Percentiles rank a stretch among this genome's conserved stretches.
Conservation (phyloP, 306 rosid species). For the Cyamopsis tetragonoloba region DNA sequence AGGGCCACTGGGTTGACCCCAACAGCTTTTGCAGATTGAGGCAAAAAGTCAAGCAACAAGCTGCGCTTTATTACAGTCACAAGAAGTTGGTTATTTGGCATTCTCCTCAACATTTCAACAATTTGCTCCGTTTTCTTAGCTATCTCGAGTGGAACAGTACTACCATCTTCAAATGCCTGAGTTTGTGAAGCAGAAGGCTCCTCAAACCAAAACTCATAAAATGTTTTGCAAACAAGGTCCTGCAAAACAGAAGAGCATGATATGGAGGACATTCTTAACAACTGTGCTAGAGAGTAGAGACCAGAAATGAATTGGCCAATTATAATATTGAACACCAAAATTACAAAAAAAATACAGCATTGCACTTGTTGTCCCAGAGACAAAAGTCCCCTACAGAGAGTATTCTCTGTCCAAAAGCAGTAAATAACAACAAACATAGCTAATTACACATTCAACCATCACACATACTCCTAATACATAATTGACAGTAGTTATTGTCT, state of each 20-base stretch:
- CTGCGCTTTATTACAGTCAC: constrained; percentile 84
- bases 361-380: too few species aligned
- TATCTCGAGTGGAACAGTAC: constrained; percentile 86
- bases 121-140: constrained; percentile 90
- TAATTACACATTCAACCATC: too few species aligned
- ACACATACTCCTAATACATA: too few species aligned
- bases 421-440: too few species aligned
- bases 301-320: neutral
- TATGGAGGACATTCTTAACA: neutral
- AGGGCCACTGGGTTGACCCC: constrained; percentile 81
- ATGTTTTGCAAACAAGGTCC: constrained; percentile 99
- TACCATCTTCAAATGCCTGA: constrained; percentile 74
- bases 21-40: constrained; percentile 83
- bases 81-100: constrained; percentile 86
- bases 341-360: too few species aligned
- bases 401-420: too few species aligned
- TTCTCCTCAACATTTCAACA: constrained; percentile 78
- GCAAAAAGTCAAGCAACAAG: constrained; percentile 94
- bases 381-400: too few species aligned
- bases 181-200: constrained; percentile 73
- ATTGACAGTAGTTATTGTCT: too few species aligned
- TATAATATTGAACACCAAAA: too few species aligned
- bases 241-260: constrained; percentile 34
- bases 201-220: constrained; percentile 98
- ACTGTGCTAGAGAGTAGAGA: neutral